These are phyloP conservation scores for Penicillium oxalicum DNA, from an alignment of 2,329 filamentous ascomycete genomes.

Conservation along the genomic window DNA sequence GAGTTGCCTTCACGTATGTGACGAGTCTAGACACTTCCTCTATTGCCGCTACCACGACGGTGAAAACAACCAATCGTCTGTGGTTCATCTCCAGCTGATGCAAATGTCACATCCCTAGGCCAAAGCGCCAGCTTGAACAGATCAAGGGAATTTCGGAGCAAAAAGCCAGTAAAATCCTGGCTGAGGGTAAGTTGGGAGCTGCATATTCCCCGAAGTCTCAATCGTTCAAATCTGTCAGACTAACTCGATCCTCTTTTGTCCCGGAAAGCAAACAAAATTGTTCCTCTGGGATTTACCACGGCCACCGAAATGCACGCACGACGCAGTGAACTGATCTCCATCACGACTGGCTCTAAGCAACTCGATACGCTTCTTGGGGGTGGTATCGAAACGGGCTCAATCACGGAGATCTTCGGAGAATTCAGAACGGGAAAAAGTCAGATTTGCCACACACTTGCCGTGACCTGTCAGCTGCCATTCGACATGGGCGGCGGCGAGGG, in stretches of 20 bases:
- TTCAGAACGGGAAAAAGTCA: conserved; percentile 98
- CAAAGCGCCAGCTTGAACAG: conserved; percentile 73
- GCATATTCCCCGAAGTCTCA: not conserved
- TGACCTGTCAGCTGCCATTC: conserved; percentile 95
- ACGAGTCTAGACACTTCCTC: not conserved
- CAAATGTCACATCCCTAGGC: conserved; percentile 36
- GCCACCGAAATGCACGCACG: conserved; percentile 98
- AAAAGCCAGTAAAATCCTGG: conserved; percentile 85
- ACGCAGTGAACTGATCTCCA: conserved; percentile 92
- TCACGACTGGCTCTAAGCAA: conserved; percentile 96
- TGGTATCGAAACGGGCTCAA: conserved; percentile 92
- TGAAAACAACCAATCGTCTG: not conserved
- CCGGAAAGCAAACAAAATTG: conserved; percentile 74
- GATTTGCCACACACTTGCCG: conserved; percentile 96
- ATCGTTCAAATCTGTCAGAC: not conserved
- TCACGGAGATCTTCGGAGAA: conserved; percentile 96
- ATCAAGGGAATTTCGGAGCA: conserved; percentile 98
- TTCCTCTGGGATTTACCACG: conserved; percentile 98
- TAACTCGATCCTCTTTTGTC: conserved; percentile 8
- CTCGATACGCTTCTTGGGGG: conserved; percentile 91
- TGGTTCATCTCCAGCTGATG: not conserved
- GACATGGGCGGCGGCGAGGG: conserved; percentile 98
- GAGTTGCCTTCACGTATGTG: conserved; percentile 81
- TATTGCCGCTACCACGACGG: not conserved
- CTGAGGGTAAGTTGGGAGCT: conserved; percentile 63